Evolutionary conservation across 345 rosid genomes (phyloP).

Genomic region (Garcia nutans): DNA sequence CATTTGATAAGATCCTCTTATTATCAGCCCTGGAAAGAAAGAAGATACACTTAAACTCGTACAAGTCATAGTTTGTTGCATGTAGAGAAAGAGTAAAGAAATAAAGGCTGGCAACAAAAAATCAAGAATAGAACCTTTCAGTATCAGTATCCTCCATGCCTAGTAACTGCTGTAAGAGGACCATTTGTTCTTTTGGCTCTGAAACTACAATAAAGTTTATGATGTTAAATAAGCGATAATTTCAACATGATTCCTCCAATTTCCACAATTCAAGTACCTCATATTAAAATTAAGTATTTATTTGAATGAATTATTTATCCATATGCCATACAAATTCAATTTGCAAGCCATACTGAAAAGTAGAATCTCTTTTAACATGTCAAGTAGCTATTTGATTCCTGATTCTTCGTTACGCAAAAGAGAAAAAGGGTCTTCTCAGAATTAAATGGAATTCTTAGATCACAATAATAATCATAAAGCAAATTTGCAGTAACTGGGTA

Average conservation of each 20-base stretch:
- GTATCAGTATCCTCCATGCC: slow-evolving; percentile 20
- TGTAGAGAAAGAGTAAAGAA: background rate
- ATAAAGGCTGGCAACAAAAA: background rate
- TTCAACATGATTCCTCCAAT: background rate
- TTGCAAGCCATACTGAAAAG: background rate
- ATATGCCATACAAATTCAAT: background rate
- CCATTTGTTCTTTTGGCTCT: slow-evolving; percentile 20
- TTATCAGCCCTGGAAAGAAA: slow-evolving; percentile 41
- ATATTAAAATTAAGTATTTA: background rate
- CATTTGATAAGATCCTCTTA: slow-evolving; percentile 51
- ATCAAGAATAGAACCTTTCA: slow-evolving; percentile 23
- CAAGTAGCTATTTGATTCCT: slow-evolving; percentile 3
- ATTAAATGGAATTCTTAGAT: background rate
- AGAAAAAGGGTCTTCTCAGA: background rate
- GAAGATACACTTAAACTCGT: background rate
- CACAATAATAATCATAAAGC: background rate
- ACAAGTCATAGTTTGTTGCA: background rate
- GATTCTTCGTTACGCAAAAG: background rate
- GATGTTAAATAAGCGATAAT: background rate
- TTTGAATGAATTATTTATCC: background rate
- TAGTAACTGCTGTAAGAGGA: slow-evolving; percentile 18
- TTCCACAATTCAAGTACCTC: background rate
- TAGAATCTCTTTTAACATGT: background rate
- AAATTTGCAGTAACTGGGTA: background rate
- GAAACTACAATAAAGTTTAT: slow-evolving; percentile 4